Evolutionary conservation across 2,329 filamentous ascomycete species (phyloP).

Genomic region (Verticillium longisporum): DNA sequence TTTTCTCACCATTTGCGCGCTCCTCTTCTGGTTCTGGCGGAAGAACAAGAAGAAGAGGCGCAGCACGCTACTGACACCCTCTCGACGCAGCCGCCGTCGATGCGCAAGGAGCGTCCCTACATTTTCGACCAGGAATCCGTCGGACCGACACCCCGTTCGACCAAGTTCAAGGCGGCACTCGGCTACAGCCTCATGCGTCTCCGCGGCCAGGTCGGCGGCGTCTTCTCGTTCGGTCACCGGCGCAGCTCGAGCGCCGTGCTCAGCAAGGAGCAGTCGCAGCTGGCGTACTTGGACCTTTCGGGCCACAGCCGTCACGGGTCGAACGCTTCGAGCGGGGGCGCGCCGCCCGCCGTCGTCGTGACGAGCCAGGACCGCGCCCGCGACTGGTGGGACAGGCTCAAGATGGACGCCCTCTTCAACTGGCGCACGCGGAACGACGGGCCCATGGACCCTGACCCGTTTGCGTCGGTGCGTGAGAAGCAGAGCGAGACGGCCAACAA

Average conservation of each 20-base stretch:
- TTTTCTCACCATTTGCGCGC: slow-evolving; percentile 34
- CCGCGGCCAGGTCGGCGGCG: slow-evolving; percentile 23
- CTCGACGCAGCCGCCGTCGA: slow-evolving; percentile 22
- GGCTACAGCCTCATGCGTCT: slow-evolving; percentile 27
- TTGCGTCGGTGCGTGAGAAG: slow-evolving; percentile 17
- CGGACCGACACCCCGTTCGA: slow-evolving; percentile 39
- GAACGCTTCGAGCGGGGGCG: slow-evolving; percentile 5
- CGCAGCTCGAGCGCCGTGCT: slow-evolving; percentile 4
- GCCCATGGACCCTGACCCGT: slow-evolving; percentile 18
- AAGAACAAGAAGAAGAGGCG: slow-evolving; percentile 36
- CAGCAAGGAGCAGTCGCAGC: slow-evolving; percentile 24
- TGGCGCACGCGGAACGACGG: slow-evolving; percentile 24
- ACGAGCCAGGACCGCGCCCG: slow-evolving; percentile 30
- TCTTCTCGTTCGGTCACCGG: slow-evolving; percentile 14
- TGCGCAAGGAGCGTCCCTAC: slow-evolving; percentile 22
- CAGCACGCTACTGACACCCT: slow-evolving; percentile 42
- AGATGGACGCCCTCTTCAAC: slow-evolving; percentile 29
- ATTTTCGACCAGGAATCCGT: slow-evolving; percentile 37
- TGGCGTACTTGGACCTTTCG: slow-evolving; percentile 7
- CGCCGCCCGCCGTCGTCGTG: slow-evolving; percentile 9
- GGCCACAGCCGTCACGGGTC: slow-evolving; percentile 33
- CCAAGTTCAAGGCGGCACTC: slow-evolving; percentile 32
- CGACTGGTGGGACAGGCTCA: slow-evolving; percentile 39
- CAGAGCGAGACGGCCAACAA: slow-evolving; percentile 10
- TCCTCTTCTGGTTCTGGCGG: slow-evolving; percentile 45